Percentiles rank a stretch among this genome's conserved stretches.
Evolutionary conservation across 306 rosid species (phyloP).

Genomic region (Castanospermum australe): DNA sequence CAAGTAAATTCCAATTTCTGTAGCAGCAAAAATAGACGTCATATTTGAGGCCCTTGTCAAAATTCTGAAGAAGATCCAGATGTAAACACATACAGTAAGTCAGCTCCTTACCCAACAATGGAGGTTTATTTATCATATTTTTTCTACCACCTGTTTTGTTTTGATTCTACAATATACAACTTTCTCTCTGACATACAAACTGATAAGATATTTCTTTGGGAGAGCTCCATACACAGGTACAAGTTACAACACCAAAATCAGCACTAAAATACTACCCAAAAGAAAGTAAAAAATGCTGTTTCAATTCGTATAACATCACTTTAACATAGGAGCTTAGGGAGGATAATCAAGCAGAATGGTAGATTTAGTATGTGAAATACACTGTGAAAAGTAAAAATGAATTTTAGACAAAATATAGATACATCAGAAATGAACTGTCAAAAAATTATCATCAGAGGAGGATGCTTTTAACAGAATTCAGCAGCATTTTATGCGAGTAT

Average conservation of each 20-base stretch:
- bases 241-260: not conserved
- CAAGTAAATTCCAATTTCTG: not conserved
- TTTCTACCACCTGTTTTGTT: not conserved
- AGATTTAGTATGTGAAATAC: not conserved
- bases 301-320: not conserved
- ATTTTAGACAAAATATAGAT: not conserved
- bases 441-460: not conserved
- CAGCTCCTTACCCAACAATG: not conserved
- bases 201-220: not conserved
- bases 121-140: not conserved
- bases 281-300: not conserved
- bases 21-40: not conserved
- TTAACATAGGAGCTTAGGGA: not conserved
- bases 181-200: not conserved
- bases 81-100: not conserved
- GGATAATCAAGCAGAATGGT: not conserved
- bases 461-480: not conserved
- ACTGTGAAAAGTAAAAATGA: not conserved
- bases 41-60: not conserved
- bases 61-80: slow-evolving; percentile 21
- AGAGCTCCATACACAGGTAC: not conserved
- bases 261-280: not conserved
- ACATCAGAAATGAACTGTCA: not conserved
- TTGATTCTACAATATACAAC: not conserved
- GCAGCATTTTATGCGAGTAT: not conserved